These are phyloP conservation scores for Candida andamanensis DNA, from an alignment of 805 yeast species.

Conservation along the genomic window DNA sequence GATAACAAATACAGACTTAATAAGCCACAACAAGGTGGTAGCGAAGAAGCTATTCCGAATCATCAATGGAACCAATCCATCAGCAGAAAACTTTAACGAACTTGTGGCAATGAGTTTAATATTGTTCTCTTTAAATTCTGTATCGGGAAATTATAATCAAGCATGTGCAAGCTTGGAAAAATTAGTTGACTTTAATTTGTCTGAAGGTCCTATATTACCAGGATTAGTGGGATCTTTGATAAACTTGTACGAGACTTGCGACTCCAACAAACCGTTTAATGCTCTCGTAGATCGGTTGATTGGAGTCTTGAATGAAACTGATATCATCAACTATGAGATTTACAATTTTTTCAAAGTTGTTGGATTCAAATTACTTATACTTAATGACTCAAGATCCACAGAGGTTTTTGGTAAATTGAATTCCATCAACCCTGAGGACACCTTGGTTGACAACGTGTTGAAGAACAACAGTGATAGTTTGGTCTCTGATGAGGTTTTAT, in stretches of 20 bases:
- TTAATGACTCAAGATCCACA: slow-evolving; percentile 11
- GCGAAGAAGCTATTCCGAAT: slow-evolving; percentile 19
- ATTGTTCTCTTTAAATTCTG: slow-evolving; percentile 21
- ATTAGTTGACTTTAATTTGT: slow-evolving; percentile 13
- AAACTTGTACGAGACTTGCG: slow-evolving; percentile 44
- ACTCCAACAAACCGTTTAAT: slow-evolving; percentile 27
- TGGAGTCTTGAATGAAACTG: slow-evolving; percentile 10
- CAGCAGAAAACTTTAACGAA: slow-evolving; percentile 9
- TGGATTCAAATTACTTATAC: slow-evolving; percentile 24
- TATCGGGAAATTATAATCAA: slow-evolving; percentile 21
- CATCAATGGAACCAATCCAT: slow-evolving; percentile 7
- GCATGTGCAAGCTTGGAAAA: slow-evolving; percentile 32
- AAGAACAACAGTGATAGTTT: slow-evolving; percentile 15
- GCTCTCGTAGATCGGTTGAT: slow-evolving; percentile 14
- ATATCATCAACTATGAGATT: slow-evolving; percentile 9
- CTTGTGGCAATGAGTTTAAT: slow-evolving; percentile 24
- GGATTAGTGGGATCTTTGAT: slow-evolving; percentile 47
- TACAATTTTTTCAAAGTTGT: slow-evolving; percentile 25
- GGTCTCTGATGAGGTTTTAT: slow-evolving; percentile 19
- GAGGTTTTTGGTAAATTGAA: slow-evolving; percentile 19
- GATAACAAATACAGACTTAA: slow-evolving; percentile 23
- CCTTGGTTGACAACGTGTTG: slow-evolving; percentile 17
- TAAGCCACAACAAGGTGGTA: slow-evolving; percentile 11
- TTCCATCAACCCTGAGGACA: slow-evolving; percentile 19
- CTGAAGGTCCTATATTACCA: slow-evolving; percentile 31